Evolutionary conservation across 441 rosid species (phyloP).

Genomic region (Mallotus japonicus): DNA sequence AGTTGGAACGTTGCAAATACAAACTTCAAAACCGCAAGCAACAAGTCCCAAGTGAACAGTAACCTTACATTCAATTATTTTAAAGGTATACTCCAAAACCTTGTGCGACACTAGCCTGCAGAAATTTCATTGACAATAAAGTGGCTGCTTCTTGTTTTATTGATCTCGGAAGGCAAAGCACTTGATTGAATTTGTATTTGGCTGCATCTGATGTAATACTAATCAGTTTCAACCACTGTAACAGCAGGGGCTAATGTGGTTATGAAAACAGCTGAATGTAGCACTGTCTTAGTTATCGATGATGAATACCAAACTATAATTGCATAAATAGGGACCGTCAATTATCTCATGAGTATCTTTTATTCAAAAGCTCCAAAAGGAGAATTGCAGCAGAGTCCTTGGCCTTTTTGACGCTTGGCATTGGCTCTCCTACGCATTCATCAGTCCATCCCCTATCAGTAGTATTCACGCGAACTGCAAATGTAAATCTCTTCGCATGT

Average conservation of each 20-base stretch:
- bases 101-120: too few species aligned
- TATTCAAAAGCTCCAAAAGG: conserved; percentile 70
- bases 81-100: too few species aligned
- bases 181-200: neutral
- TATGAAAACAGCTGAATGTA: neutral
- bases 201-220: neutral
- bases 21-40: too few species aligned
- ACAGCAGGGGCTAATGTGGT: neutral
- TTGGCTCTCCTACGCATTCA: conserved; percentile 95
- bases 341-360: conserved; percentile 37
- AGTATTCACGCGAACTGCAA: conserved; percentile 87
- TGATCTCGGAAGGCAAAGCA: neutral
- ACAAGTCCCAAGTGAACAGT: too few species aligned
- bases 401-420: conserved; percentile 99
- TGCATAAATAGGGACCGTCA: neutral
- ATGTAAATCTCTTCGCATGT: conserved; percentile 93
- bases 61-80: too few species aligned
- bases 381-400: conserved; percentile 95
- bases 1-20: too few species aligned
- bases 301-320: neutral
- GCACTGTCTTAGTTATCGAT: neutral
- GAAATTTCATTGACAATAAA: neutral
- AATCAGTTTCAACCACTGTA: too few species aligned
- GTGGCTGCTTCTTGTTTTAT: neutral
- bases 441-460: conserved; percentile 88